Conservation (phyloP, 805 yeast species). For the Lipomyces yamadae region DNA sequence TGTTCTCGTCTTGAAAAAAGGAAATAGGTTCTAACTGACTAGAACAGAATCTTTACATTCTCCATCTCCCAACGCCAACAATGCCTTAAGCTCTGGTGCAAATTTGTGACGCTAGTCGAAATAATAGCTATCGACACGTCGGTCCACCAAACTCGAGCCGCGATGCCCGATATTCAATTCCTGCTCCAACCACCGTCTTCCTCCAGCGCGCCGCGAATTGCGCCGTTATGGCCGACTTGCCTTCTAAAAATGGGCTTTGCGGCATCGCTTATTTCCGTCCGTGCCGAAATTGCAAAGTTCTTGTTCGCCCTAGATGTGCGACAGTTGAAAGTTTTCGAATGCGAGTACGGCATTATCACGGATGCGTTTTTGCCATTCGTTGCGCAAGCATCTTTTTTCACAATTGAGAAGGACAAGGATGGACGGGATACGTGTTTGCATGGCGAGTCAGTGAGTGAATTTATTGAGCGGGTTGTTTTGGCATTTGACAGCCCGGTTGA, state of each 20-base stretch:
- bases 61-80: slow-evolving; percentile 4
- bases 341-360: slow-evolving; percentile 8
- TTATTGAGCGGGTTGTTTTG: slow-evolving; percentile 25
- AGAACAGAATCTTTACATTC: slow-evolving; percentile 18
- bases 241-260: slow-evolving; percentile 23
- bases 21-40: background rate
- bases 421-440: slow-evolving; percentile 39
- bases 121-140: slow-evolving; percentile 85
- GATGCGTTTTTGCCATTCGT: slow-evolving; percentile 18
- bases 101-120: slow-evolving; percentile 75
- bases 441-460: slow-evolving; percentile 38
- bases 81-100: slow-evolving; percentile 64
- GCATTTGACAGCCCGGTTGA: slow-evolving; percentile 20
- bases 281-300: slow-evolving; percentile 26
- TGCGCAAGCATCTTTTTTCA: slow-evolving; percentile 25
- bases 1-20: too few relatives aligned
- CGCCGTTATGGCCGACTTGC: slow-evolving; percentile 20
- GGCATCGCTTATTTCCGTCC: slow-evolving; percentile 24
- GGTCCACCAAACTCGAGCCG: slow-evolving; percentile 65
- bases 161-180: slow-evolving; percentile 13
- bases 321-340: slow-evolving; percentile 5
- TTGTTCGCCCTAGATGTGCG: slow-evolving; percentile 8
- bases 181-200: slow-evolving; percentile 14
- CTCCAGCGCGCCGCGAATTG: slow-evolving; percentile 1
- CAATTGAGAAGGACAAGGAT: background rate